Percentiles rank a stretch among this genome's conserved stretches.
Conservation (phyloP, 106 monocot genomes). For the Dendrobium huoshanense region DNA sequence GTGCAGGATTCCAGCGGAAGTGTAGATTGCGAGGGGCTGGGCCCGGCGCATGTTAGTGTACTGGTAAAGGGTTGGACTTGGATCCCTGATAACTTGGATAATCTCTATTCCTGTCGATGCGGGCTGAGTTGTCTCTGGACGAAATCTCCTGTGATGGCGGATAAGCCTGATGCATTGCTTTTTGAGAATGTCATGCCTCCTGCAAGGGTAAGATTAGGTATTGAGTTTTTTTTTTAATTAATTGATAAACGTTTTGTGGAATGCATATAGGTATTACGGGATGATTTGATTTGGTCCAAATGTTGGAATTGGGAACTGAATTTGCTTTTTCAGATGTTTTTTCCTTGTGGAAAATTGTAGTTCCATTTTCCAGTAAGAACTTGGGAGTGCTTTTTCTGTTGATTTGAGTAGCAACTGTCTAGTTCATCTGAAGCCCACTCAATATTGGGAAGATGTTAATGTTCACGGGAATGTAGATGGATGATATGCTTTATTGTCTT, state of each 20-base stretch:
- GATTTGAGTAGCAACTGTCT: neutral
- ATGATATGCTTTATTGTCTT: neutral
- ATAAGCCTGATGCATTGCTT: conserved; percentile 68
- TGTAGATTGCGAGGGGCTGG: conserved; percentile 17
- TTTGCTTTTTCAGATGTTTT: neutral
- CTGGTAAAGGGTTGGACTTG: conserved; percentile 91
- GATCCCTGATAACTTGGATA: conserved; percentile 86
- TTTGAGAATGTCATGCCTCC: conserved; percentile 72
- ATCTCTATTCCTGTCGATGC: conserved; percentile 71
- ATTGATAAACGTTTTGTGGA: neutral
- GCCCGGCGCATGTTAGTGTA: conserved; percentile 39
- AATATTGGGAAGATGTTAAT: neutral
- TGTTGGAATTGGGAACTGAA: neutral
- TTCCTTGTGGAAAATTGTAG: neutral
- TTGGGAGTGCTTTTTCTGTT: neutral
- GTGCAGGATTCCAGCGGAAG: conserved; percentile 22
- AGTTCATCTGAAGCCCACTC: neutral
- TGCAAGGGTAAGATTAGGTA: conserved; percentile 19
- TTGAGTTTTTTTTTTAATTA: neutral
- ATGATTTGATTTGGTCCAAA: neutral
- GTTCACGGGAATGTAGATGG: neutral
- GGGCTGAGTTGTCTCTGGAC: conserved; percentile 85
- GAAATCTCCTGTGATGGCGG: conserved; percentile 56
- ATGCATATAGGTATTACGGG: neutral
- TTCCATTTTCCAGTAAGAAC: neutral